Evolutionary conservation across 805 yeast species (phyloP).

Genomic region (Candida nanaspora): DNA sequence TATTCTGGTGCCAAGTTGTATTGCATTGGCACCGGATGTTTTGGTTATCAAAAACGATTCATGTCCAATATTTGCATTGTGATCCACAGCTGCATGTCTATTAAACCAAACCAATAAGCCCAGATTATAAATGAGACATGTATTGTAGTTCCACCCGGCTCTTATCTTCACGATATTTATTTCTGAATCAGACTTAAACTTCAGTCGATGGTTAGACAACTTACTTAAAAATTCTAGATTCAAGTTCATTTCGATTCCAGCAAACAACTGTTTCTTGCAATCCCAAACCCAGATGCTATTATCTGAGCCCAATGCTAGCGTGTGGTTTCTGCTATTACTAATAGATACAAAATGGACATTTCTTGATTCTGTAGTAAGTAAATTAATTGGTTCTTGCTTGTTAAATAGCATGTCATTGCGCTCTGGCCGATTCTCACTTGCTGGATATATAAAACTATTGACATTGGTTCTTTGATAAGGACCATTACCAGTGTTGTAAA

Average conservation of each 20-base stretch:
- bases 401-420: neutral
- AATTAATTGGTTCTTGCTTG: neutral
- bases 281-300: slow-evolving; percentile 61
- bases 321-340: slow-evolving; percentile 58
- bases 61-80: slow-evolving; percentile 12
- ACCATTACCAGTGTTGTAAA: slow-evolving; percentile 44
- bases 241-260: slow-evolving; percentile 34
- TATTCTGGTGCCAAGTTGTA: too few species aligned
- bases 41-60: slow-evolving; percentile 5
- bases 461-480: slow-evolving; percentile 24
- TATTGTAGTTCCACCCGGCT: slow-evolving; percentile 65
- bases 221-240: slow-evolving; percentile 25
- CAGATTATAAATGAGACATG: slow-evolving; percentile 37
- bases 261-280: slow-evolving; percentile 22
- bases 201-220: neutral
- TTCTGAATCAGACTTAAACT: slow-evolving; percentile 7
- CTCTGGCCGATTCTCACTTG: slow-evolving; percentile 29
- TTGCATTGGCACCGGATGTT: slow-evolving; percentile 19
- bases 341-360: slow-evolving; percentile 4
- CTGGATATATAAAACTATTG: slow-evolving; percentile 27
- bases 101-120: slow-evolving; percentile 57
- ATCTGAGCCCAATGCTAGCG: slow-evolving; percentile 48
- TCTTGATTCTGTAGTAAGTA: slow-evolving; percentile 1
- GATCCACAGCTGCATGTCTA: slow-evolving; percentile 11
- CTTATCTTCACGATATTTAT: slow-evolving; percentile 36